Evolutionary conservation across 2,329 filamentous ascomycete genomes (phyloP), one percentile per base, ranked within the genome.

Genomic region (Aspergillus pseudoviridinutans): DNA sequence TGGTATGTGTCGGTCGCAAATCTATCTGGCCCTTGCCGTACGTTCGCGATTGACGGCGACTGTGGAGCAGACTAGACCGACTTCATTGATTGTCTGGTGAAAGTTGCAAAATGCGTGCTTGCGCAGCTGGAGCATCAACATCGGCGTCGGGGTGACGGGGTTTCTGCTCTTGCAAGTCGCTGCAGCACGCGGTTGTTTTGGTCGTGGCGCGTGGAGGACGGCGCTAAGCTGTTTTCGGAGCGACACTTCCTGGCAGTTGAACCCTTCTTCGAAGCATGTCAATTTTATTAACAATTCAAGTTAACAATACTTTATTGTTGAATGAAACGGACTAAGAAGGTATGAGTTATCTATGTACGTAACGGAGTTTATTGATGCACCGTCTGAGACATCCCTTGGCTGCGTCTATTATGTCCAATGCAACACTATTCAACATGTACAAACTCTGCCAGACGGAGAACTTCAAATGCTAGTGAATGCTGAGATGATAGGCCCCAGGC

Each of bases 161-260:
- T 60, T 61, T 62, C 22, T 58, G 53, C 58, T 59, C 53, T 61
- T 58, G 56, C 51, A 58, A 60, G 61, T 64, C 57, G 54, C 41
- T 50, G 29, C 58, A 64, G 66, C 70, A 72, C 71, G 71, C 71
- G 69, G 69, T 74, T 74, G 70, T 73, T 74, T 74, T 73, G 71
- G 71, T 73, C 65, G 67, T 70, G 66, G 68, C 70, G 71, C 70
- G 71, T 72, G 71, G 69, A 50, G 68, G 64, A 62, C 46, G 53
- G 54, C 70, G 65, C 71, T 73, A 74, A 64, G 57, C 69, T 61
- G 14, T 32, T 73, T 73, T 65, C 46, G 70, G 69, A 53, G 24
- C 27, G 12, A 54, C 52, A 35, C 27, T 32, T 44, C 22, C 22
- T 38, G 10, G n/a, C 10, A 38, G 5, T 17, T 17, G 14, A 38